Conservation (phyloP, 108 stramenopile genomes). For the Epipyxis sp. region DNA sequence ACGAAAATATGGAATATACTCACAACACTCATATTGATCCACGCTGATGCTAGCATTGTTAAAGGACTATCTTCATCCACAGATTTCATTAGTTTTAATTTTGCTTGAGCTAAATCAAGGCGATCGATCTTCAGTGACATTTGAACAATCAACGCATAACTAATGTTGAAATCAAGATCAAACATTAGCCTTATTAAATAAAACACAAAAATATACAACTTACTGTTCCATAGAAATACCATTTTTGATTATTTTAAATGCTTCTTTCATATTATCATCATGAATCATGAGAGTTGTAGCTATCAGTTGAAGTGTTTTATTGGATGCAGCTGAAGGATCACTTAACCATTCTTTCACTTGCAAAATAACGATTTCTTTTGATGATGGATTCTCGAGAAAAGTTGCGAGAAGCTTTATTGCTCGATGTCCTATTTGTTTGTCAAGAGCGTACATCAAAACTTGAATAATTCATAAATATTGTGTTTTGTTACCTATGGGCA, state of each 20-base stretch:
- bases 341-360: conserved; percentile 52
- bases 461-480: not conserved
- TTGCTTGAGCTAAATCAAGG: conserved; percentile 75
- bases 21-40: conserved; percentile 66
- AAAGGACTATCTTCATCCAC: conserved; percentile 91
- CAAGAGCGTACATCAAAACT: not conserved
- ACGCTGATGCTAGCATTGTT: conserved; percentile 77
- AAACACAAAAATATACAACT: not conserved
- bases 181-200: no score
- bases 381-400: conserved; percentile 65
- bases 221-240: conserved; percentile 80
- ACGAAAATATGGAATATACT: no score
- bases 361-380: conserved; percentile 44
- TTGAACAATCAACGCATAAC: conserved; percentile 53
- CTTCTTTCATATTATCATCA: conserved; percentile 76
- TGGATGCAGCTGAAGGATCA: conserved; percentile 44
- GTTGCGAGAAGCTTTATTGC: conserved; percentile 66
- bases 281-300: conserved; percentile 77
- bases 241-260: conserved; percentile 76
- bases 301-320: conserved; percentile 73
- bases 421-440: not conserved
- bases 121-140: conserved; percentile 90
- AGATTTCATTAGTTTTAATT: conserved; percentile 64
- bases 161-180: not conserved
- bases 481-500: conserved; percentile 20